phyloP scores from a whole-genome alignment of 2,329 filamentous ascomycete species.

The Venturia carpophila region DNA sequence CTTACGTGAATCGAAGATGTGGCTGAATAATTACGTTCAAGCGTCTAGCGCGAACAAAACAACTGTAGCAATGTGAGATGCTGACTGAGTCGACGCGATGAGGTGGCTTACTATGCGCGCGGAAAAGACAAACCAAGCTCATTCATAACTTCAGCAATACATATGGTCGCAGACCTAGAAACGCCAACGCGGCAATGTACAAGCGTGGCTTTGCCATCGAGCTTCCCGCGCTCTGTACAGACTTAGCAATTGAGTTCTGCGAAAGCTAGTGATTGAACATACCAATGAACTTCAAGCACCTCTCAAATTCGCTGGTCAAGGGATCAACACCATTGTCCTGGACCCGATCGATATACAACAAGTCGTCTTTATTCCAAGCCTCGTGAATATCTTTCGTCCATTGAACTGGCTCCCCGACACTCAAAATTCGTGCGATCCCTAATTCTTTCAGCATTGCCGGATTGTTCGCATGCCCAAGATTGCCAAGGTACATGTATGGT shows the following conservation, averaged over 20 bases:
- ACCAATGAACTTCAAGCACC: slow-evolving; percentile 91
- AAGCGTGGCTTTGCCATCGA: slow-evolving; percentile 72
- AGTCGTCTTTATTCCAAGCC: slow-evolving; percentile 67
- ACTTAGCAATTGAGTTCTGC: slow-evolving; percentile 2
- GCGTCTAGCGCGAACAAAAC: slow-evolving; percentile 84
- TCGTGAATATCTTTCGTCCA: slow-evolving; percentile 45
- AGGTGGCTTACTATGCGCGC: slow-evolving; percentile 62
- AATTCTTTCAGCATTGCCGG: slow-evolving; percentile 70
- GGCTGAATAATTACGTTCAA: slow-evolving; percentile 98
- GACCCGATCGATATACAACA: slow-evolving; percentile 74
- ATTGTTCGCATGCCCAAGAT: slow-evolving; percentile 89
- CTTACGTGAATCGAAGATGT: slow-evolving; percentile 78
- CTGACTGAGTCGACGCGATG: slow-evolving; percentile 3
- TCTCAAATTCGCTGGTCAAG: slow-evolving; percentile 73
- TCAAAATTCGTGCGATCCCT: slow-evolving; percentile 80
- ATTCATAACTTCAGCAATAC: slow-evolving; percentile 97
- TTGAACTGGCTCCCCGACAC: slow-evolving; percentile 79
- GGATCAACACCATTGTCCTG: slow-evolving; percentile 97
- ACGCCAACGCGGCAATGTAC: slow-evolving; percentile 97
- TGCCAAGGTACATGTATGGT: slow-evolving; percentile 94
- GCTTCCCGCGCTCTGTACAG: slow-evolving; percentile 65
- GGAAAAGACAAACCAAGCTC: slow-evolving; percentile 74
- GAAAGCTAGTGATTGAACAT: slow-evolving; percentile 32
- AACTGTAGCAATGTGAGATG: slow-evolving; percentile 39
- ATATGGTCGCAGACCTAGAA: slow-evolving; percentile 91